Evolutionary conservation across 2,329 filamentous ascomycete species (phyloP).

Genomic region (Microsporum audouinii): DNA sequence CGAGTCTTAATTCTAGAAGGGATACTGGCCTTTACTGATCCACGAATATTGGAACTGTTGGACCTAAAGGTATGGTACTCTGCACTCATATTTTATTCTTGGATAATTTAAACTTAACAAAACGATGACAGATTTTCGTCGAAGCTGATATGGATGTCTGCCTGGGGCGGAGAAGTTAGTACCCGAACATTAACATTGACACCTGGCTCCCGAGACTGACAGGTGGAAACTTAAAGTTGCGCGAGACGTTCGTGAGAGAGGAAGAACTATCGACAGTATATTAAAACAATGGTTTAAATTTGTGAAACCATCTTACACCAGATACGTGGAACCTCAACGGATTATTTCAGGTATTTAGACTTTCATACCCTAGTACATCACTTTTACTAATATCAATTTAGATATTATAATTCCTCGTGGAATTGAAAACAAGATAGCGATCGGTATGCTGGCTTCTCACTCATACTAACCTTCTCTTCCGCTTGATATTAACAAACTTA

Average conservation of each 20-base stretch:
- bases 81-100: not conserved
- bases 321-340: constrained; percentile 84
- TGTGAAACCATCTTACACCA: constrained; percentile 94
- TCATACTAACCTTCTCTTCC: not conserved
- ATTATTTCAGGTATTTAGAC: constrained; percentile 58
- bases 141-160: constrained; percentile 94
- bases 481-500: constrained; percentile 27
- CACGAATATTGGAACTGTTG: constrained; percentile 68
- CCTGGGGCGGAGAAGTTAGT: constrained; percentile 70
- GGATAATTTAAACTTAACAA: constrained; percentile 4
- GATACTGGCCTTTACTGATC: constrained; percentile 88
- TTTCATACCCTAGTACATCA: not conserved
- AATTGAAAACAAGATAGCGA: constrained; percentile 87
- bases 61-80: constrained; percentile 65
- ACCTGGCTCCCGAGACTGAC: not conserved
- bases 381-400: constrained; percentile 17
- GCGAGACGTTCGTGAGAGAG: constrained; percentile 79
- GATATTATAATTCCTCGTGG: constrained; percentile 93
- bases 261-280: constrained; percentile 82
- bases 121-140: constrained; percentile 61
- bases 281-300: constrained; percentile 97
- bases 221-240: constrained; percentile 44
- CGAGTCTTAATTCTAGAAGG: constrained; percentile 93
- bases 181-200: not conserved
- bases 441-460: constrained; percentile 33